Conservation (phyloP, 768 basidiomycete species). For the Naematelia encephala region DNA sequence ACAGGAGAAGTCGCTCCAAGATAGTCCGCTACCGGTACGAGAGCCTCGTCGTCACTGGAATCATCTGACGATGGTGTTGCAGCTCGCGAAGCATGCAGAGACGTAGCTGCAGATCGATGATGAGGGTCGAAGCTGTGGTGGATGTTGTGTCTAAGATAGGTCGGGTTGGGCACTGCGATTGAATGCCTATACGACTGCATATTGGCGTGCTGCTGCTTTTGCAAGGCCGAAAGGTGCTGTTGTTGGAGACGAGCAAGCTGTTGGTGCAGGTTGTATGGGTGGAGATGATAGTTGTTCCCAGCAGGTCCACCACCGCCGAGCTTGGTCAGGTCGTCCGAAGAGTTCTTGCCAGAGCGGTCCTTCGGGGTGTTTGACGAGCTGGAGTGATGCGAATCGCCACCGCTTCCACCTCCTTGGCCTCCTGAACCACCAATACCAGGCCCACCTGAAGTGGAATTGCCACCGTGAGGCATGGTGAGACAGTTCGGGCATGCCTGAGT, state of each 20-base stretch:
- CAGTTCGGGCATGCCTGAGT: conserved; percentile 51
- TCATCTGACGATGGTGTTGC: conserved; percentile 43
- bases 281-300: conserved; percentile 17
- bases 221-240: conserved; percentile 36
- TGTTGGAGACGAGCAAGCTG: conserved; percentile 42
- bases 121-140: conserved; percentile 14
- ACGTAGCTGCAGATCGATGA: conserved; percentile 23
- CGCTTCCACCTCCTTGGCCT: conserved; percentile 30
- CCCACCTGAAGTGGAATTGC: conserved; percentile 1
- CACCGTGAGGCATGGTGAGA: conserved; percentile 31
- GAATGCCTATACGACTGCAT: neutral
- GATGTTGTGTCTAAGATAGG: neutral
- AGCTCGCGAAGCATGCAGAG: conserved; percentile 43
- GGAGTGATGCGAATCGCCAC: conserved; percentile 39
- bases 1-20: conserved; percentile 50
- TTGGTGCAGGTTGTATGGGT: conserved; percentile 34
- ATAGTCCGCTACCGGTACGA: conserved; percentile 30
- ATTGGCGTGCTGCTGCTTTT: conserved; percentile 19
- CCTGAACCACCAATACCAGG: conserved; percentile 14
- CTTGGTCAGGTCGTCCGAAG: conserved; percentile 46
- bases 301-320: conserved; percentile 26
- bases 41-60: conserved; percentile 46
- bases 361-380: conserved; percentile 47
- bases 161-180: neutral
- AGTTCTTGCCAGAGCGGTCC: conserved; percentile 33